Percentiles rank a stretch among this genome's conserved stretches.
Conservation (phyloP, 257 asterid species). For the Anisodus acutangulus region DNA sequence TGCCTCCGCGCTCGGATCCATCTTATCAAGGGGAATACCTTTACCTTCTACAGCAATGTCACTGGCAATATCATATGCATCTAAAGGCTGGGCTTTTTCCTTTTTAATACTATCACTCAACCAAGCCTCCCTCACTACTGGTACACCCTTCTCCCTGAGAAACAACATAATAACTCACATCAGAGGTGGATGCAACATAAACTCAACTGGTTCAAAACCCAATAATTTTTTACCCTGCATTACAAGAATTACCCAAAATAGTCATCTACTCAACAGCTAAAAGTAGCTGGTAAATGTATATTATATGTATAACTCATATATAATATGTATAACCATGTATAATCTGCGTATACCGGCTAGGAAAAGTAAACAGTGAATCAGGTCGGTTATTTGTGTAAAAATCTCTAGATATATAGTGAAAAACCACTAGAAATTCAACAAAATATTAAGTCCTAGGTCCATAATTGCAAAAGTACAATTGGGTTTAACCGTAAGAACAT, state of each 20-base stretch:
- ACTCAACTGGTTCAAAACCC: neutral
- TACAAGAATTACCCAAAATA: too few relatives aligned
- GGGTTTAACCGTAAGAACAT: neutral
- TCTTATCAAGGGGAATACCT: constrained; percentile 67
- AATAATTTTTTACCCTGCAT: neutral
- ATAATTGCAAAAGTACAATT: neutral
- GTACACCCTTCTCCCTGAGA: constrained; percentile 70
- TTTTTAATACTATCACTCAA: constrained; percentile 67
- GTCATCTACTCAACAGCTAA: too few relatives aligned
- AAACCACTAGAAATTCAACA: too few relatives aligned
- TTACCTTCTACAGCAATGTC: constrained; percentile 69
- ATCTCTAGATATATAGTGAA: too few relatives aligned
- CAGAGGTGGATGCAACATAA: neutral
- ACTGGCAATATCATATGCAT: constrained; percentile 59
- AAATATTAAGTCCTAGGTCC: neutral
- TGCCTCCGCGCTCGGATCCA: constrained; percentile 69
- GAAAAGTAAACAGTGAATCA: too few relatives aligned
- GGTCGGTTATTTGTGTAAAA: too few relatives aligned
- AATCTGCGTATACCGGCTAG: too few relatives aligned
- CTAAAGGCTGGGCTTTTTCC: constrained; percentile 53
- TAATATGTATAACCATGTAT: too few relatives aligned
- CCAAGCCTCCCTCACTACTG: constrained; percentile 84
- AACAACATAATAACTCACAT: neutral
- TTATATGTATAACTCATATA: too few relatives aligned
- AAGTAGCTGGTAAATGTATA: too few relatives aligned